Percentiles rank a stretch among this genome's conserved stretches.
Evolutionary conservation across 129 eudicot species (phyloP).

Genomic region (Tagetes erecta): DNA sequence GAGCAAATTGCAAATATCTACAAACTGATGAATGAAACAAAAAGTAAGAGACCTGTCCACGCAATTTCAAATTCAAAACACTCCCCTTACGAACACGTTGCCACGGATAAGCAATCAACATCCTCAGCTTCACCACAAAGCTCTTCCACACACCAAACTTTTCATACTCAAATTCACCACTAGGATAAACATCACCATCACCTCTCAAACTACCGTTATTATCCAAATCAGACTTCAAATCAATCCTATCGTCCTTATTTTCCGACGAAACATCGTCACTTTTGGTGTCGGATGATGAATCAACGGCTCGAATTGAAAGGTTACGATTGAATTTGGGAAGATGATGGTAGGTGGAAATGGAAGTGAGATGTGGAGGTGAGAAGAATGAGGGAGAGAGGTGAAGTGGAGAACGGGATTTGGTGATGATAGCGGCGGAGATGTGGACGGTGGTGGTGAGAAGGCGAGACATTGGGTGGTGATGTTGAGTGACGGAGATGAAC

Average conservation of each 20-base stretch:
- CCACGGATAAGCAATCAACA: constrained; percentile 91
- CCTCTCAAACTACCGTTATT: constrained; percentile 31
- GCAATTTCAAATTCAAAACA: constrained; percentile 72
- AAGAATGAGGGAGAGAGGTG: constrained; percentile 13
- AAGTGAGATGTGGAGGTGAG: constrained; percentile 21
- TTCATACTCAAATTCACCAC: constrained; percentile 67
- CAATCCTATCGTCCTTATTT: constrained; percentile 15
- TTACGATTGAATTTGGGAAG: constrained; percentile 11
- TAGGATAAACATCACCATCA: constrained; percentile 51
- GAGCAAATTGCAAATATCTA: neutral
- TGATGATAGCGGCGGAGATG: constrained; percentile 39
- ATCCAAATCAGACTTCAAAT: constrained; percentile 25
- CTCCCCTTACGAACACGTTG: constrained; percentile 86
- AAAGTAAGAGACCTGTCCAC: constrained; percentile 67
- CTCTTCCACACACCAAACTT: constrained; percentile 55
- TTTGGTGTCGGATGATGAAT: constrained; percentile 36
- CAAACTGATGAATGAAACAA: neutral
- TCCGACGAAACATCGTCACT: constrained; percentile 32
- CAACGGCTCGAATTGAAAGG: constrained; percentile 27
- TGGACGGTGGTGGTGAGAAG: constrained; percentile 34
- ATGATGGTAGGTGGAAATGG: constrained; percentile 1
- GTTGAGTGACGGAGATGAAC: constrained; percentile 4
- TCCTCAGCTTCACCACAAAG: constrained; percentile 63
- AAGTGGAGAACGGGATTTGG: constrained; percentile 26
- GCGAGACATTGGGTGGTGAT: constrained; percentile 35